Evolutionary conservation across 345 rosid species (phyloP), one percentile per base, ranked within the genome.

Genomic region (Lepidium aucheri): DNA sequence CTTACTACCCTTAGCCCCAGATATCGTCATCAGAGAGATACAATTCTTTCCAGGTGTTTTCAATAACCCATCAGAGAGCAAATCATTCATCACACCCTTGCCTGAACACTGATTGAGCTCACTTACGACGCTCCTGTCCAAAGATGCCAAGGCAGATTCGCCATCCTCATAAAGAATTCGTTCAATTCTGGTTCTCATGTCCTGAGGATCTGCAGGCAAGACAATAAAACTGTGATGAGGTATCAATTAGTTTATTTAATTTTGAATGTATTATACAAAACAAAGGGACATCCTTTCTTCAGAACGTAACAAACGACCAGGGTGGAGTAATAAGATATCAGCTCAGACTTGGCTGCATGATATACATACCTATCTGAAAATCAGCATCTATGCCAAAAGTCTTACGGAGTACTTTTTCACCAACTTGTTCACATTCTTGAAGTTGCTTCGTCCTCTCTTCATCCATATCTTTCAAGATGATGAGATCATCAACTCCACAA

Each of bases 1-100:
- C 93, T 82, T 88, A 71, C 97, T 91, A 46, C 99, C 99, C 79
- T 94, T 94, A 67, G 99, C 99, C 52, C 99, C 99, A 71, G 97
- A 85, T 52, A 86, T 86, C n/a, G 99, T 94, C 99, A 94, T 94
- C 43, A 94, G 85, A 36, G 96, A 86, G 36, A 94, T 88, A 62
- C 97, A 90, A 72, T 94, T 94, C 75, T 70, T 84, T 62, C 87
- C 95, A 20, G 96, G 81, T 10, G 93, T 79, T 78, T 94, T 94
- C 56, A 88, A 60, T 69, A 90, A 68, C 46, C 95, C 97, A 56
- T 88, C 95, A 51, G 97, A 84, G 72, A 94, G 78, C 77, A 90
- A 76, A 26, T 86, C 87, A 42, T 74, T 77, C 69, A 90, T 82
- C 58, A 85, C 84, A 70, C 84, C 87, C 13, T 83, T 66, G 79